These are phyloP conservation scores for Suhomyces xylopsoci DNA, from an alignment of 805 yeast species.

Conservation along the genomic window DNA sequence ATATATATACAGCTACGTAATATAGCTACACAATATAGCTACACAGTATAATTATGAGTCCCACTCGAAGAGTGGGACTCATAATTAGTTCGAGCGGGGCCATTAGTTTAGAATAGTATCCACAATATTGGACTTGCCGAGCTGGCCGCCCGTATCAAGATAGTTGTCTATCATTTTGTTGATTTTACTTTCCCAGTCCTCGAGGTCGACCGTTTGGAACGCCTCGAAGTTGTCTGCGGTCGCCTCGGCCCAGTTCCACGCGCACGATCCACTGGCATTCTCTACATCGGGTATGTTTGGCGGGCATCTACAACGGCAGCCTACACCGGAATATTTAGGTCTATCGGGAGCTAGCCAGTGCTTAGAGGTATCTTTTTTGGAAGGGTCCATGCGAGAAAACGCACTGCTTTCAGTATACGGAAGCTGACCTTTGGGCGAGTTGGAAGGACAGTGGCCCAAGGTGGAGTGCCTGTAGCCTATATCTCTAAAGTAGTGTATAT, in stretches of 20 bases:
- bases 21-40: too few relatives aligned
- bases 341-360: conserved; percentile 28
- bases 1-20: too few relatives aligned
- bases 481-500: conserved; percentile 88
- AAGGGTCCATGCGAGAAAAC: conserved; percentile 22
- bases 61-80: too few relatives aligned
- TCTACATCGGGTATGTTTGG: conserved; percentile 17
- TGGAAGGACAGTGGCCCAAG: conserved; percentile 78
- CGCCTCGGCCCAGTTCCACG: conserved; percentile 16
- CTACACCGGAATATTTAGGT: conserved; percentile 51
- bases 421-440: conserved; percentile 49
- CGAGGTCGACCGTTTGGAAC: conserved; percentile 12
- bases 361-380: conserved; percentile 27
- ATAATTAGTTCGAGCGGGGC: too few relatives aligned
- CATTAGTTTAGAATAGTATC: background rate
- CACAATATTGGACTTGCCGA: conserved; percentile 12
- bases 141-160: conserved; percentile 10
- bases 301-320: conserved; percentile 88
- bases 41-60: too few relatives aligned
- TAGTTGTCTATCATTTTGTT: conserved; percentile 9
- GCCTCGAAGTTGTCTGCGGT: conserved; percentile 15
- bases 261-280: conserved; percentile 15
- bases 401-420: conserved; percentile 27
- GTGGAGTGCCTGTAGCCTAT: conserved; percentile 85
- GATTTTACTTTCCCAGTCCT: conserved; percentile 14